These are phyloP conservation scores for Coffea humblotiana DNA, from an alignment of 305 asterid species.

Conservation along the genomic window DNA sequence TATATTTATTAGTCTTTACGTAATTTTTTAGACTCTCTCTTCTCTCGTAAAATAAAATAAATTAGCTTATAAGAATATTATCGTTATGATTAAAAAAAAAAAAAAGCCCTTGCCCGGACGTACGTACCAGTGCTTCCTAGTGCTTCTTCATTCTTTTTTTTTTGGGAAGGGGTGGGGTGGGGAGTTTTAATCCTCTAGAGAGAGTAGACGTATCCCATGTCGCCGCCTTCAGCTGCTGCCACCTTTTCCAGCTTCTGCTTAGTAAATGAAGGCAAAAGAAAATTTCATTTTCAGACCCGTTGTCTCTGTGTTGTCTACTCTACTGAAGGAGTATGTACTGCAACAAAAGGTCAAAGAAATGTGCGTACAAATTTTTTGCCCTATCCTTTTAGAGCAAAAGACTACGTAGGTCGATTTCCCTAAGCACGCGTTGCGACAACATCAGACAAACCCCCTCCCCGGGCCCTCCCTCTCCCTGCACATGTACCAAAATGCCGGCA, in stretches of 20 bases:
- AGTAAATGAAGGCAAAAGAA: background rate
- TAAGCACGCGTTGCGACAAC: conserved; percentile 68
- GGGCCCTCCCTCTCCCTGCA: background rate
- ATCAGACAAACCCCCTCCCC: conserved; percentile 33
- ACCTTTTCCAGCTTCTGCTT: background rate
- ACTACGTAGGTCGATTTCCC: conserved; percentile 19
- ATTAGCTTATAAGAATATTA: no score
- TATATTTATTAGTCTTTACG: no score
- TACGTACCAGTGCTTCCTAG: background rate
- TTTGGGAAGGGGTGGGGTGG: background rate
- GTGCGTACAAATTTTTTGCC: background rate
- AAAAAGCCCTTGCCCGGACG: no score
- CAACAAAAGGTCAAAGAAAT: no score
- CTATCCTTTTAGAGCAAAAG: conserved; percentile 38
- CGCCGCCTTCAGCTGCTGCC: conserved; percentile 23
- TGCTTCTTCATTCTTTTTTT: background rate
- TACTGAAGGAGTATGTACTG: no score
- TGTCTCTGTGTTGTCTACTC: conserved; percentile 26
- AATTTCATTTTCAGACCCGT: background rate
- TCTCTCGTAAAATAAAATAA: no score
- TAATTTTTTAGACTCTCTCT: no score
- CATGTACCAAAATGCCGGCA: conserved; percentile 15
- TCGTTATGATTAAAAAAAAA: no score
- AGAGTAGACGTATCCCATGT: background rate
- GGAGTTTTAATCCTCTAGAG: no score